These are phyloP conservation scores for Coemansia sp. DNA, from an alignment of 192 early-diverging fungal species.

Conservation along the genomic window DNA sequence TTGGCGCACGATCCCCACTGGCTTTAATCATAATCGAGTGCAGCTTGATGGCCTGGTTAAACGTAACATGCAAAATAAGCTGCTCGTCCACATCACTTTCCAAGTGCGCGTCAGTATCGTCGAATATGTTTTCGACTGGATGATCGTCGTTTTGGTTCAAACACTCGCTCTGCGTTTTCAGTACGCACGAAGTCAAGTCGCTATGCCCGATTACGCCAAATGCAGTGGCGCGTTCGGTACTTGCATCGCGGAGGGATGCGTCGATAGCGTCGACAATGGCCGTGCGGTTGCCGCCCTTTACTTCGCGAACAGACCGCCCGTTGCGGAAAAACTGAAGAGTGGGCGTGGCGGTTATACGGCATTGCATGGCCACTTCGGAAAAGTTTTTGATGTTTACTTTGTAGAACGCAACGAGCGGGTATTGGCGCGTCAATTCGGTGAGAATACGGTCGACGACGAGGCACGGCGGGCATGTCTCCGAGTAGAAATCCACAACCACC, in stretches of 20 bases:
- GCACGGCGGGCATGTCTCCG: conserved; percentile 49
- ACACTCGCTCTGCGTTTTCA: conserved; percentile 73
- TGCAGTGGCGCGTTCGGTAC: conserved; percentile 21
- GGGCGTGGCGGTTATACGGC: conserved; percentile 44
- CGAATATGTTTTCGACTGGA: conserved; percentile 74
- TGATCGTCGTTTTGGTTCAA: conserved; percentile 83
- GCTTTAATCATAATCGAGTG: conserved; percentile 60
- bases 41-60: conserved; percentile 76
- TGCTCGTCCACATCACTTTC: conserved; percentile 97
- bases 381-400: conserved; percentile 45
- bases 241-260: conserved; percentile 17
- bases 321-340: conserved; percentile 66
- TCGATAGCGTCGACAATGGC: conserved; percentile 70
- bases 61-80: conserved; percentile 80
- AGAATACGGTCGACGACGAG: conserved; percentile 30
- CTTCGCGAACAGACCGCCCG: conserved; percentile 70
- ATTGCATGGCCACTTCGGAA: conserved; percentile 36
- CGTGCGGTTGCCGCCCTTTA: conserved; percentile 77
- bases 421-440: conserved; percentile 17
- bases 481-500: conserved; percentile 53
- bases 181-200: conserved; percentile 65
- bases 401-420: conserved; percentile 40
- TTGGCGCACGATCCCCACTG: conserved; percentile 70
- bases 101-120: conserved; percentile 65
- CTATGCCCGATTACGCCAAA: conserved; percentile 56